Conservation (phyloP, 1,284 basidiomycete species). For the Retiboletus flavoniger region DNA sequence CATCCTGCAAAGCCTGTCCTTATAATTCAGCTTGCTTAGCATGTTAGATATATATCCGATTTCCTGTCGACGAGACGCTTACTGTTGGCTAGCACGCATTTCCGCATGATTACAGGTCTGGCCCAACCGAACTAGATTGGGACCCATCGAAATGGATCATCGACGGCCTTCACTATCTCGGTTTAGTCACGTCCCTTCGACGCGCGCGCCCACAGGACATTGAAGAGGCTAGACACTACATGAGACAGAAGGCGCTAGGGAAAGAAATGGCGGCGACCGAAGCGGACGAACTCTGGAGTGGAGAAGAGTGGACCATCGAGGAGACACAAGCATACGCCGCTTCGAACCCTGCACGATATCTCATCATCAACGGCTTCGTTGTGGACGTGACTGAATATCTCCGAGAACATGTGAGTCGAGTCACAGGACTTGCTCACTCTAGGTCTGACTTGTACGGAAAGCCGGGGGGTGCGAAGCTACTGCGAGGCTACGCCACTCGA, state of each 20-base stretch:
- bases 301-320: conserved; percentile 7
- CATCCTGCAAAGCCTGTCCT: neutral
- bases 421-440: neutral
- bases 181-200: conserved; percentile 51
- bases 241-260: conserved; percentile 8
- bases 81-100: conserved; percentile 61
- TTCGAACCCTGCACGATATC: neutral
- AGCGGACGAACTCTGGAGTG: neutral
- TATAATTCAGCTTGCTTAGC: neutral
- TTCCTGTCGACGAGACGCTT: neutral
- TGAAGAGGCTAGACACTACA: conserved; percentile 31
- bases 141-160: conserved; percentile 85
- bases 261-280: neutral
- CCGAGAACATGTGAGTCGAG: conserved; percentile 7
- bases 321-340: neutral
- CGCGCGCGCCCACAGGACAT: conserved; percentile 58
- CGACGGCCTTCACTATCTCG: conserved; percentile 50
- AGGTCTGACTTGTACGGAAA: conserved; percentile 1
- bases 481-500: conserved; percentile 1
- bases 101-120: conserved; percentile 72
- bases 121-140: conserved; percentile 63
- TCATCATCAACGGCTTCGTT: conserved; percentile 7
- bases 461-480: conserved; percentile 5
- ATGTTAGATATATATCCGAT: neutral
- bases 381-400: conserved; percentile 6